These are phyloP conservation scores for Rhizopus sp. DNA, from an alignment of 371 early-diverging fungal species.

Conservation along the genomic window DNA sequence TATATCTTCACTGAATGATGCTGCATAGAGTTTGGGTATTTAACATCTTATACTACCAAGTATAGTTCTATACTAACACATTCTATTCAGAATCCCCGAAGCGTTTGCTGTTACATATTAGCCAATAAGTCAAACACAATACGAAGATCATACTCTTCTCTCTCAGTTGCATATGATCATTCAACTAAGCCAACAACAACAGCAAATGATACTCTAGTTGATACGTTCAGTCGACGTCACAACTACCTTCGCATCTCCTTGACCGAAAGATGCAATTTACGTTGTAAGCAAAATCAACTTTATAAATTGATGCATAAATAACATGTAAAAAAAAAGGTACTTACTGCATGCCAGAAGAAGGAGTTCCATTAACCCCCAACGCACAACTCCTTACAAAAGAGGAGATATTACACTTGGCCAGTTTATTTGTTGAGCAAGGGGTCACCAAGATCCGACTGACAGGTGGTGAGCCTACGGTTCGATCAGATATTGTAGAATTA, in stretches of 20 bases:
- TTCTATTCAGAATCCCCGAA: too few species aligned
- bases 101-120: too few species aligned
- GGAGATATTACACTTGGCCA: conserved; percentile 82
- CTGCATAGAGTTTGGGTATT: too few species aligned
- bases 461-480: conserved; percentile 95
- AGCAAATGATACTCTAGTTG: conserved; percentile 39
- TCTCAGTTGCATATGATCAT: too few species aligned
- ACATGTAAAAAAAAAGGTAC: conserved; percentile 57
- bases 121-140: too few species aligned
- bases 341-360: conserved; percentile 97
- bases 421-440: conserved; percentile 84
- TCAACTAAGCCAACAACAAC: background rate
- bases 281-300: conserved; percentile 59
- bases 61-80: too few species aligned
- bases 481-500: conserved; percentile 85
- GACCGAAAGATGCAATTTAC: conserved; percentile 91
- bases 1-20: too few species aligned
- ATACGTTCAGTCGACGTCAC: conserved; percentile 82
- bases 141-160: too few species aligned
- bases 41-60: too few species aligned
- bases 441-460: conserved; percentile 93
- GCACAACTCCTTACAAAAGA: conserved; percentile 69
- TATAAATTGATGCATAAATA: background rate
- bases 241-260: conserved; percentile 91
- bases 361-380: conserved; percentile 76